Base-by-base conservation (phyloP, 768 basidiomycete species). In the Collybiopsis luxurians region DNA sequence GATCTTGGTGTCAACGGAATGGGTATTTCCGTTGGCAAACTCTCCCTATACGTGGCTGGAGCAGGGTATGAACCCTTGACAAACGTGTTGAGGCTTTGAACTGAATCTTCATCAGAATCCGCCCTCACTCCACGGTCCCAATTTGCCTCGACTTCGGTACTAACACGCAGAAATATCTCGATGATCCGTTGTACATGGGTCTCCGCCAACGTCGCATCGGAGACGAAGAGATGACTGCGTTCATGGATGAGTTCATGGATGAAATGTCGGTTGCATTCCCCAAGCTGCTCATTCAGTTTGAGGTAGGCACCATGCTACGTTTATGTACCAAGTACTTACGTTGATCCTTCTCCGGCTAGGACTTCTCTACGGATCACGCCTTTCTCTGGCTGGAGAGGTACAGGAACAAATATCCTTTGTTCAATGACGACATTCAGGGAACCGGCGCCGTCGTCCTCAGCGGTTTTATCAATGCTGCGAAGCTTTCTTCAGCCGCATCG, bases 171-270 rank as follows among this genome's bases (percentile, higher is more conserved):
- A 73, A 75, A 56, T 87, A 84, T 71, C 78, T 95, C 42, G 82
- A 90, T 17, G 94, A 97, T 70, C 92, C 93, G 0, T 75, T 96
- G 26, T 98, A 98, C 72, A 82, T 96, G 62, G 95, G 95, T 26
- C 79, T 90, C 40, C 84, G 90, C 47, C 83, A 87, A 64, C 83
- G 79, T 38, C 54, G 62, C 83, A 91, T 51, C 75, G 85, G 24
- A 74, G 82, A 84, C 24, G 73, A 74, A 19, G 84, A 84, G 64
- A 89, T 90, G 77, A 78, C 80, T 19, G 88, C 79, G 45, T 94
- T 96, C 71, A 91, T 97, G 88, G 92, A 95, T 65, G 89, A 92
- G 68, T 95, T 97, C 73, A 93, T 97, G 90, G 67, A 76, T 39
- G 92, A 90, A 69, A 90, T 95, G 79, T 73, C 79, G 17, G 67